Evolutionary conservation across 371 early-diverging fungal species (phyloP), one percentile per base, ranked within the genome.

Genomic region (Rhizopus delemar): DNA sequence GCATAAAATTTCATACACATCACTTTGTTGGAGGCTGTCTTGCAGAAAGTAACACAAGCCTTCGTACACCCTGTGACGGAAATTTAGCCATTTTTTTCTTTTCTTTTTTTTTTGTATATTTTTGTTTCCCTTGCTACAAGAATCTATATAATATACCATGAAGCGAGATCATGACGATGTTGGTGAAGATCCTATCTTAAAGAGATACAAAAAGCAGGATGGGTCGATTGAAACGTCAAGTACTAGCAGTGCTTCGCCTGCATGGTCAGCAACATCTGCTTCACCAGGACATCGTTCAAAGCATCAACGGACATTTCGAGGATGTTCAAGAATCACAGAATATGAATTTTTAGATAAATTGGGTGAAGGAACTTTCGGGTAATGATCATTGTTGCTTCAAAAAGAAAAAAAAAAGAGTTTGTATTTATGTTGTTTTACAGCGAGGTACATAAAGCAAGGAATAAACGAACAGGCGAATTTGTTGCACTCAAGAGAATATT

Each of bases 361-460:
- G 31, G 98, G 98, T 45, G 94, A 96, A 67, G 98, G 98, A 31
- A 97, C 97, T 5, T 97, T 96, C 82, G 98, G 98, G 90, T 91
- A 83, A 46, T 70, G 51, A 43, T 36, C 8, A 33, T 46, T 22
- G 22, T 22, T 22, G 22, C 22, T 22, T 22, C 22, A 28, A 34
- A 43, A 59, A 51, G 8, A 8, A 57, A 38, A 36, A 9, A 8
- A 22, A 35, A 16, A 49, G 12, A 7, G 9, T 15, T 0, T 31
- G 5, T 31, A 46, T 41, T 55, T 8, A 4, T 13, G 15, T 32
- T 16, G 15, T 45, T 39, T 16, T 11, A 15, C 34, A 90, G 93
- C 46, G 94, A 94, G 58, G 98, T 98, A 5, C 89, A 90, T 71
- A 90, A 92, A 64, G 98, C 94, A 32, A 75, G 74, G 15, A 84